Evolutionary conservation across 2,329 filamentous ascomycete genomes (phyloP).

Genomic region (Verticillium nubilum): DNA sequence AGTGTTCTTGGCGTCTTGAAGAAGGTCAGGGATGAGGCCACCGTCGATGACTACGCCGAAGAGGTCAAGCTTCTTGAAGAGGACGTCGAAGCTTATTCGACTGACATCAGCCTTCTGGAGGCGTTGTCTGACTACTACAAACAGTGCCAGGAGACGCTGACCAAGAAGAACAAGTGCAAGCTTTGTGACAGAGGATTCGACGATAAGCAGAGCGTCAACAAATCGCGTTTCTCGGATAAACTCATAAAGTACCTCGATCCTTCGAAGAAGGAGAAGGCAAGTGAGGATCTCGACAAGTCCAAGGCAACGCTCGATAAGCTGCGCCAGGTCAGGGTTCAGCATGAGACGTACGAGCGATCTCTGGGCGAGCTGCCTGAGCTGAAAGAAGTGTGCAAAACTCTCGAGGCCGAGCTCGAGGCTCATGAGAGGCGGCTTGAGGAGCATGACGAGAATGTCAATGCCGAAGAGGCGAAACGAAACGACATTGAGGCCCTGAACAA

Average conservation of each 20-base stretch:
- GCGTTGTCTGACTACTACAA: slow-evolving; percentile 67
- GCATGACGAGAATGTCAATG: slow-evolving; percentile 60
- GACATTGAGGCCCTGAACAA: slow-evolving; percentile 73
- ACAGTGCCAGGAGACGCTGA: slow-evolving; percentile 59
- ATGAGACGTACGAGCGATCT: slow-evolving; percentile 70
- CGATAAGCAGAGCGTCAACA: slow-evolving; percentile 49
- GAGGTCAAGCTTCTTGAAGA: slow-evolving; percentile 46
- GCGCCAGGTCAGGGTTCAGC: slow-evolving; percentile 58
- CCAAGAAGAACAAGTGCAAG: slow-evolving; percentile 66
- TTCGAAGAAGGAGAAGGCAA: slow-evolving; percentile 55
- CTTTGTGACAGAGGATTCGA: slow-evolving; percentile 70
- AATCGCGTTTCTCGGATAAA: slow-evolving; percentile 59
- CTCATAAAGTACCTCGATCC: slow-evolving; percentile 60
- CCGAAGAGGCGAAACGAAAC: slow-evolving; percentile 59
- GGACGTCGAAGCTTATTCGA: slow-evolving; percentile 55
- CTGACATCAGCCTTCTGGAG: slow-evolving; percentile 64
- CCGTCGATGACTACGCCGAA: slow-evolving; percentile 48
- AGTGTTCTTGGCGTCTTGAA: slow-evolving; percentile 46
- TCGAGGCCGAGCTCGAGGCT: slow-evolving; percentile 56
- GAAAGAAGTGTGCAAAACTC: slow-evolving; percentile 55
- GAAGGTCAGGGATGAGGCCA: slow-evolving; percentile 34
- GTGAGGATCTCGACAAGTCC: slow-evolving; percentile 52
- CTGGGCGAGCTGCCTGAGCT: slow-evolving; percentile 65
- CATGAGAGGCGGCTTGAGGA: slow-evolving; percentile 59
- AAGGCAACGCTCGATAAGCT: slow-evolving; percentile 51